A percentile compares a stretch with the other conserved stretches of the same genome.
Conservation (phyloP, 257 asterid species). For the Salvia miltiorrhiza region DNA sequence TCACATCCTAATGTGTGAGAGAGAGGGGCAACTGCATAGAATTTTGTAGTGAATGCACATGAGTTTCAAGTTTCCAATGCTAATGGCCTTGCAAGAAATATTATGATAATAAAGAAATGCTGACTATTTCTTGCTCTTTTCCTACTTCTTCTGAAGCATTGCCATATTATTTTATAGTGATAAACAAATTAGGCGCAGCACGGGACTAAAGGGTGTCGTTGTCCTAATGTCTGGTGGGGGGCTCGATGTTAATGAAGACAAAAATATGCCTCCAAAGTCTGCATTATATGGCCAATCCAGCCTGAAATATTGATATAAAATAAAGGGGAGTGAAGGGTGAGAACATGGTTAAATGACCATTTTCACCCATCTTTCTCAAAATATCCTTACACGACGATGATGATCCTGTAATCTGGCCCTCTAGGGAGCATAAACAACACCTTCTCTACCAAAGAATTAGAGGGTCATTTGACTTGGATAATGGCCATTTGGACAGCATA, state of each 20-base stretch:
- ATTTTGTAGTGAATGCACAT: slow-evolving; percentile 38
- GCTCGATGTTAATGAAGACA: slow-evolving; percentile 58
- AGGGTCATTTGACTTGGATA: neutral
- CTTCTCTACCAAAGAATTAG: neutral
- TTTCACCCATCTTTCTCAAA: neutral
- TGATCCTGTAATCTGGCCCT: neutral
- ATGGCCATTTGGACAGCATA: neutral
- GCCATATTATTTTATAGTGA: slow-evolving; percentile 10
- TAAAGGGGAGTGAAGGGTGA: neutral
- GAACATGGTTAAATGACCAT: slow-evolving; percentile 10
- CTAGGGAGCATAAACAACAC: neutral
- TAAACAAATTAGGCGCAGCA: slow-evolving; percentile 25
- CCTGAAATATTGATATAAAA: neutral
- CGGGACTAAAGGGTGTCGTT: slow-evolving; percentile 27
- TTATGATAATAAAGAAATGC: slow-evolving; percentile 17
- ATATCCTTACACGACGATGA: neutral
- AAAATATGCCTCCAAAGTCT: slow-evolving; percentile 30
- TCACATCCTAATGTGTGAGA: slow-evolving; percentile 15
- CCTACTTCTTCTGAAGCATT: slow-evolving; percentile 23
- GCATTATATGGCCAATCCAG: slow-evolving; percentile 31
- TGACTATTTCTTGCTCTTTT: slow-evolving; percentile 26
- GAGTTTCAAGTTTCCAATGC: slow-evolving; percentile 37
- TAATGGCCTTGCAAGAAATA: slow-evolving; percentile 23
- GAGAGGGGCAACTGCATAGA: slow-evolving; percentile 24
- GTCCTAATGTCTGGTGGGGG: slow-evolving; percentile 44